A percentile compares a stretch with the other conserved stretches of the same genome.
phyloP scores from a whole-genome alignment of 2,329 filamentous ascomycete species.

The Verticillium klebahnii region DNA sequence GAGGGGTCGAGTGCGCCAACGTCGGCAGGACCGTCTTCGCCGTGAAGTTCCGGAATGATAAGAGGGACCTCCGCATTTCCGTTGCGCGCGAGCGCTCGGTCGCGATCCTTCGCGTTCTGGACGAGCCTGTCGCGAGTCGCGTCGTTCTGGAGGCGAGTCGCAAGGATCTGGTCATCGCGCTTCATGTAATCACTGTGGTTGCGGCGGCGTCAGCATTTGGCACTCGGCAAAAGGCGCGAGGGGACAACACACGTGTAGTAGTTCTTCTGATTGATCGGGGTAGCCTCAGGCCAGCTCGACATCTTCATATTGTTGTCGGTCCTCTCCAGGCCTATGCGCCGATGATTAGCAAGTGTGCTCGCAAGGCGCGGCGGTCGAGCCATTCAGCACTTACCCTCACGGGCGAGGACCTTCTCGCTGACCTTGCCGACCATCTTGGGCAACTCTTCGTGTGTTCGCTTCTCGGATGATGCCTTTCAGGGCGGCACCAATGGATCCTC shows the following conservation, averaged over 20 bases:
- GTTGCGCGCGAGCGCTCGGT: conserved; percentile 75
- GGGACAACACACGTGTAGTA: conserved; percentile 76
- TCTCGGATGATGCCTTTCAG: background rate
- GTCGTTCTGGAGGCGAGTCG: conserved; percentile 82
- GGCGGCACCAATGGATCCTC: background rate
- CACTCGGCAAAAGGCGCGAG: background rate
- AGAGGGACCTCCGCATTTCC: conserved; percentile 62
- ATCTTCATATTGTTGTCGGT: conserved; percentile 99
- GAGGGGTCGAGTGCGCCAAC: conserved; percentile 64
- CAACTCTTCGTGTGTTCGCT: conserved; percentile 1
- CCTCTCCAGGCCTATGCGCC: conserved; percentile 71
- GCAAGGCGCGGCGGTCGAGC: background rate
- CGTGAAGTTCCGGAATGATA: conserved; percentile 55
- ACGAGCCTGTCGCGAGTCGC: conserved; percentile 79
- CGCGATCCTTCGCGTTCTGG: conserved; percentile 80
- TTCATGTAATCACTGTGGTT: conserved; percentile 84
- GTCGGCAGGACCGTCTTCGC: conserved; percentile 52
- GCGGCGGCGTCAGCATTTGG: conserved; percentile 16
- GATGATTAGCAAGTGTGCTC: background rate
- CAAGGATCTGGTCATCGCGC: conserved; percentile 92
- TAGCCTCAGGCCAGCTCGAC: conserved; percentile 87
- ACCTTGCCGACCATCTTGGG: conserved; percentile 57
- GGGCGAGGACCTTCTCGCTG: conserved; percentile 58
- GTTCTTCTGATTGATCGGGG: conserved; percentile 98
- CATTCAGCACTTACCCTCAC: conserved; percentile 47